These are phyloP conservation scores for Lodderomyces beijingensis DNA, from an alignment of 1,139 yeast genomes.

Conservation along the genomic window DNA sequence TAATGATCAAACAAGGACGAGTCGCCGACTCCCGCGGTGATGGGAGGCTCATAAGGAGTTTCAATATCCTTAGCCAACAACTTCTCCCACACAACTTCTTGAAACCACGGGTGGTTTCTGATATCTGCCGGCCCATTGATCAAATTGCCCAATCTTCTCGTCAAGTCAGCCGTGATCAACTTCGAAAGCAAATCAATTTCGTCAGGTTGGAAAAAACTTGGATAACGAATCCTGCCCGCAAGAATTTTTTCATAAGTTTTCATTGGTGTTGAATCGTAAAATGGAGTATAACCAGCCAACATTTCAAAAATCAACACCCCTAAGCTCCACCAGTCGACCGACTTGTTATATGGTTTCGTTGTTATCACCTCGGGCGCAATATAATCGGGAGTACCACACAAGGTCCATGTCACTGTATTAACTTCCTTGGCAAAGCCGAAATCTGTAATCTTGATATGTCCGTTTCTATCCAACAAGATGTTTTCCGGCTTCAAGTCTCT, in stretches of 20 bases:
- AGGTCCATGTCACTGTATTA: slow-evolving; percentile 54
- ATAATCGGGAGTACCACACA: slow-evolving; percentile 63
- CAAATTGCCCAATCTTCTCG: slow-evolving; percentile 53
- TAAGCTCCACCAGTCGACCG: slow-evolving; percentile 65
- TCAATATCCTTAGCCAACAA: slow-evolving; percentile 54
- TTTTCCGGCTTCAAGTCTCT: slow-evolving; percentile 62
- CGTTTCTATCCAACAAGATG: slow-evolving; percentile 52
- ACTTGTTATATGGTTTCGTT: slow-evolving; percentile 57
- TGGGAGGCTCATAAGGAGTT: slow-evolving; percentile 62
- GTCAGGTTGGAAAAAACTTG: slow-evolving; percentile 48
- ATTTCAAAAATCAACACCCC: slow-evolving; percentile 58
- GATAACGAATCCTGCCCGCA: slow-evolving; percentile 48
- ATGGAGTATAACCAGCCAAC: slow-evolving; percentile 62
- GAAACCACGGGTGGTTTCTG: slow-evolving; percentile 55
- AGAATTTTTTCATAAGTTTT: slow-evolving; percentile 58
- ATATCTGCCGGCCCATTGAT: slow-evolving; percentile 56
- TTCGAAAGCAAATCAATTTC: slow-evolving; percentile 47
- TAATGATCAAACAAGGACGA: slow-evolving; percentile 58
- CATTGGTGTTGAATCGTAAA: slow-evolving; percentile 59
- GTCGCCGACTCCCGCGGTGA: slow-evolving; percentile 59
- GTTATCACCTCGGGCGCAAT: slow-evolving; percentile 63
- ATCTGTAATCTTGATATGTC: slow-evolving; percentile 58
- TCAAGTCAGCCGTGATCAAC: slow-evolving; percentile 52
- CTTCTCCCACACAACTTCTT: slow-evolving; percentile 60
- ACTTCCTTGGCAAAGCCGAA: slow-evolving; percentile 64